Evolutionary conservation across 202 grass and related monocot species (phyloP).

Genomic region (Panicum hallii): DNA sequence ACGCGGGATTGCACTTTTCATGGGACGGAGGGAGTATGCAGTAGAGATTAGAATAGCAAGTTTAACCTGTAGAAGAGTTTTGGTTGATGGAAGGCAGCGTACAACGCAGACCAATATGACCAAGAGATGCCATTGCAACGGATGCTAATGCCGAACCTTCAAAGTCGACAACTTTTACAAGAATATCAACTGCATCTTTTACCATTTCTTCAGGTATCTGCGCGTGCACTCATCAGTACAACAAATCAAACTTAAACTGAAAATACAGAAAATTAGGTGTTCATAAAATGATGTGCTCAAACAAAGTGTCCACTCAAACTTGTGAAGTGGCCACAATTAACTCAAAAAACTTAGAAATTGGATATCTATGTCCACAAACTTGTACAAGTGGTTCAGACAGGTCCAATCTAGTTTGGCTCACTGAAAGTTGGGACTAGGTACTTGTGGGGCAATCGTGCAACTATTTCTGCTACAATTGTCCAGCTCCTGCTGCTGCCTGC

Average conservation of each 20-base stretch:
- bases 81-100: constrained; percentile 58
- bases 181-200: constrained; percentile 57
- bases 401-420: background rate
- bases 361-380: background rate
- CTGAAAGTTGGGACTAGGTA: too few relatives aligned
- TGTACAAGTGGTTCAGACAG: background rate
- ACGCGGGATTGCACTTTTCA: too few relatives aligned
- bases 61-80: constrained; percentile 70
- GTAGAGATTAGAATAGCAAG: background rate
- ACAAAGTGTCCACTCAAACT: constrained; percentile 1
- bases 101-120: constrained; percentile 80
- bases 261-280: constrained; percentile 15
- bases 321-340: constrained; percentile 19
- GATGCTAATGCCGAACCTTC: constrained; percentile 76
- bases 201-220: constrained; percentile 79
- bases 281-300: constrained; percentile 3
- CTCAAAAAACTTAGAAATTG: constrained; percentile 24
- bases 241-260: constrained; percentile 12
- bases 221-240: constrained; percentile 33
- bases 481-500: too few relatives aligned
- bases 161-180: constrained; percentile 79
- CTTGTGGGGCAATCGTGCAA: too few relatives aligned
- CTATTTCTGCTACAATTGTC: too few relatives aligned
- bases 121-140: constrained; percentile 89
- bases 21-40: background rate